These are phyloP conservation scores for Hyaloscypha hepaticicola DNA, from an alignment of 495 filamentous ascomycete genomes.

Conservation along the genomic window DNA sequence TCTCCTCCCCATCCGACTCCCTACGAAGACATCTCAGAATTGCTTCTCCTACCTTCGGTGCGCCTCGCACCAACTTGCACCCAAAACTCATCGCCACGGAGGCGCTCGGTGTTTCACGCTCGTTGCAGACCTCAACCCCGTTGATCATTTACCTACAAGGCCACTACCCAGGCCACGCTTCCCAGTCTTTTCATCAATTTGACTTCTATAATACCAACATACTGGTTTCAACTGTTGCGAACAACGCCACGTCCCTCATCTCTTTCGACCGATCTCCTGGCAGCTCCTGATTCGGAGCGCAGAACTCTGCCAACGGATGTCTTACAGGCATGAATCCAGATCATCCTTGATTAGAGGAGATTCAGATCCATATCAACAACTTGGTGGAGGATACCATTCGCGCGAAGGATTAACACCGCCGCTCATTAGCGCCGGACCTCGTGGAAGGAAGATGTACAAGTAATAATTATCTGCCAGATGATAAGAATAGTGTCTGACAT, in stretches of 20 bases:
- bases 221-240: conserved; percentile 8
- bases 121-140: conserved; percentile 25
- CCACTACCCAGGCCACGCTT: conserved; percentile 12
- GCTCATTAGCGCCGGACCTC: conserved; percentile 27
- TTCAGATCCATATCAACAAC: conserved; percentile 42
- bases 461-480: conserved; percentile 2
- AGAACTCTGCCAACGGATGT: conserved; percentile 31
- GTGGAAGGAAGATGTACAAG: conserved; percentile 31
- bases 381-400: conserved; percentile 50
- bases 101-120: conserved; percentile 24
- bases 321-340: conserved; percentile 33
- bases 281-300: conserved; percentile 25
- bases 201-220: conserved; percentile 15
- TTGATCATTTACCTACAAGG: background rate
- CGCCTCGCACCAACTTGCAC: conserved; percentile 12
- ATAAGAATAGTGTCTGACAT: conserved; percentile 7
- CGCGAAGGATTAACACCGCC: conserved; percentile 52
- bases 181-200: conserved; percentile 20
- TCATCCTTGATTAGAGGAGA: conserved; percentile 27
- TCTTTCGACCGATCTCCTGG: conserved; percentile 5
- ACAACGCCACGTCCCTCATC: background rate
- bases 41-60: conserved; percentile 1
- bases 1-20: conserved; percentile 28
- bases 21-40: conserved; percentile 14
- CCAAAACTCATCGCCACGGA: conserved; percentile 19